These are phyloP conservation scores for Phaffia tasmanica DNA, from an alignment of 768 basidiomycete genomes.

Conservation along the genomic window DNA sequence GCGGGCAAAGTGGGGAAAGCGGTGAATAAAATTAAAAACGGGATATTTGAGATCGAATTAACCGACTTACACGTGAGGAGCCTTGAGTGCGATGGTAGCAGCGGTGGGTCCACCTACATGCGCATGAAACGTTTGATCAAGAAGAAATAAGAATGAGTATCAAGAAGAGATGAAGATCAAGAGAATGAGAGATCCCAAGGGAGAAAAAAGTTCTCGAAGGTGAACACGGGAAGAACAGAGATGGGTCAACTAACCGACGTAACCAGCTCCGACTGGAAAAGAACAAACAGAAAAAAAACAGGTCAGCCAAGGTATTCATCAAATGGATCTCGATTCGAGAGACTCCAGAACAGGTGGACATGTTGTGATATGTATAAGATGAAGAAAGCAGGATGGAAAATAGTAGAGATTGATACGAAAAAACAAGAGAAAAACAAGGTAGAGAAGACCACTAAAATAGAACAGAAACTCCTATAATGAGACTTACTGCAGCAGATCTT, in stretches of 20 bases:
- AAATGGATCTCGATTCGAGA: not conserved
- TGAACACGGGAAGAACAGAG: not conserved
- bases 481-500: conserved; percentile 82
- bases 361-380: not conserved
- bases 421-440: not conserved
- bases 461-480: not conserved
- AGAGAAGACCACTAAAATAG: not conserved
- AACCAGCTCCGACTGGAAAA: conserved; percentile 41
- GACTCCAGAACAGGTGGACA: not conserved
- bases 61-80: conserved; percentile 19
- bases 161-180: not conserved
- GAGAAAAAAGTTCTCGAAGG: not conserved
- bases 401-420: not conserved
- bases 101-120: conserved; percentile 78
- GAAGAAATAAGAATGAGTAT: not conserved
- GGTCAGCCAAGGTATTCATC: not conserved
- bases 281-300: not conserved
- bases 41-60: not conserved
- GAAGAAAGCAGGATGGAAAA: not conserved
- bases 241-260: conserved; percentile 55
- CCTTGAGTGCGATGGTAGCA: conserved; percentile 54
- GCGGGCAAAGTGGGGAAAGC: conserved; percentile 1
- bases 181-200: not conserved
- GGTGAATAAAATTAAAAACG: not conserved
- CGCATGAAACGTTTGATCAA: not conserved